phyloP scores from a whole-genome alignment of 495 filamentous ascomycete genomes.

The Bathelium albidoporum region DNA sequence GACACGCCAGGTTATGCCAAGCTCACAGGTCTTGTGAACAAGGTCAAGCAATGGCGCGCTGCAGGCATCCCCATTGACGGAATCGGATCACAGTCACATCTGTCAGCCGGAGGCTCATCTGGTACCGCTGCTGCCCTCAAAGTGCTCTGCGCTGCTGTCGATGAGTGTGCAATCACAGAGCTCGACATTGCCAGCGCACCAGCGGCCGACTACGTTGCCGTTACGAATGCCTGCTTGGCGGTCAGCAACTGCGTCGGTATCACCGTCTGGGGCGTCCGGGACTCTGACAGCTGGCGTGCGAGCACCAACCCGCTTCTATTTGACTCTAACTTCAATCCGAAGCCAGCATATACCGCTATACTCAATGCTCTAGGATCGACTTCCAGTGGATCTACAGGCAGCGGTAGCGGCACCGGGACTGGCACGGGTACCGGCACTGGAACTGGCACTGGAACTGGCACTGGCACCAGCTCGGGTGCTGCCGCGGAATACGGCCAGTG shows the following conservation, averaged over 20 bases:
- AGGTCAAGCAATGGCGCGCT: conserved; percentile 57
- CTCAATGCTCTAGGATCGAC: conserved; percentile 25
- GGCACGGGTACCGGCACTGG: not conserved
- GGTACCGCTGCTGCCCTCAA: conserved; percentile 43
- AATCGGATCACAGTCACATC: conserved; percentile 57
- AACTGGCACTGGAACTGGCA: not conserved
- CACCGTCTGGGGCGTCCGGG: conserved; percentile 67
- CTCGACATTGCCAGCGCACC: conserved; percentile 53
- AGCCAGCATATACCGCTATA: conserved; percentile 55
- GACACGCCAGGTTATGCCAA: conserved; percentile 42
- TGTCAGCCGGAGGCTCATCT: conserved; percentile 37
- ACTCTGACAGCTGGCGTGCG: conserved; percentile 55
- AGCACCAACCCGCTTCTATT: conserved; percentile 50
- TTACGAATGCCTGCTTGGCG: conserved; percentile 54
- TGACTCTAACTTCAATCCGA: conserved; percentile 51
- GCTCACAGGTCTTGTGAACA: conserved; percentile 48
- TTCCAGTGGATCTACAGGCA: not conserved
- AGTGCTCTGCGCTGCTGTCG: conserved; percentile 42
- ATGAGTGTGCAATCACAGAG: conserved; percentile 54
- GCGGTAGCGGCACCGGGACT: conserved; percentile 1
- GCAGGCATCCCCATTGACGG: conserved; percentile 63
- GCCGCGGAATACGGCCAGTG: conserved; percentile 14
- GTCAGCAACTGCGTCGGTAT: conserved; percentile 59
- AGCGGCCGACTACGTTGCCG: conserved; percentile 49
- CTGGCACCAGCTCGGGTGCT: not conserved